These are phyloP conservation scores for Sabuloglossum arenarium DNA, from an alignment of 495 filamentous ascomycete genomes.

Conservation along the genomic window DNA sequence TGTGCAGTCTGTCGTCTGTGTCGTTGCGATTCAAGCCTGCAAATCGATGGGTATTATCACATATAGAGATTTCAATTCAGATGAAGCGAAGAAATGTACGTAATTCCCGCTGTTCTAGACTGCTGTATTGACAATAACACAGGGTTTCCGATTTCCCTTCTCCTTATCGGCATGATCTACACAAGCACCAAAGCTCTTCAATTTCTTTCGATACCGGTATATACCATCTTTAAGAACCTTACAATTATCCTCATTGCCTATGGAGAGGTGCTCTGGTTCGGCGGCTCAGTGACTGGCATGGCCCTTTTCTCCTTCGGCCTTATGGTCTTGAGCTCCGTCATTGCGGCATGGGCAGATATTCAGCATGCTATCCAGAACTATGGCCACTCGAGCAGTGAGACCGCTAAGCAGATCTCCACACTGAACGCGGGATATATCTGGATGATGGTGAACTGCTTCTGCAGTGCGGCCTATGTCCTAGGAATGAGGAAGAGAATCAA, in stretches of 20 bases:
- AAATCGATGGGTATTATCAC: constrained; percentile 70
- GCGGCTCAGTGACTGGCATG: constrained; percentile 72
- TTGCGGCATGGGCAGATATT: constrained; percentile 97
- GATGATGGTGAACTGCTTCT: constrained; percentile 97
- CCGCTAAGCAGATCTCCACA: constrained; percentile 59
- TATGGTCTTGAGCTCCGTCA: constrained; percentile 88
- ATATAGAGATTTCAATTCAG: constrained; percentile 74
- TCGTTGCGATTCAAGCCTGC: constrained; percentile 65
- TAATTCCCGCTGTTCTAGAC: background rate
- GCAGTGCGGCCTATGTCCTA: constrained; percentile 74
- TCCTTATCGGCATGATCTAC: constrained; percentile 99
- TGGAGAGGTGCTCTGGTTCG: constrained; percentile 97
- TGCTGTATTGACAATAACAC: background rate
- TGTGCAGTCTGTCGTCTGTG: constrained; percentile 69
- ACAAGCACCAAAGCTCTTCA: constrained; percentile 91
- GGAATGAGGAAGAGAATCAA: constrained; percentile 98
- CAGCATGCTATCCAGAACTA: constrained; percentile 54
- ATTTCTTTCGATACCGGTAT: constrained; percentile 91
- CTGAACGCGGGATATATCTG: constrained; percentile 92
- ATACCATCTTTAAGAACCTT: constrained; percentile 99
- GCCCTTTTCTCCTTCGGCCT: constrained; percentile 89
- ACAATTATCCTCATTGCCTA: constrained; percentile 98
- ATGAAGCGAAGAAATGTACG: constrained; percentile 85
- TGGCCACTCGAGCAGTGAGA: constrained; percentile 30
- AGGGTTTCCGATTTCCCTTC: constrained; percentile 96